Percentiles rank a stretch among this genome's conserved stretches.
Evolutionary conservation across 768 basidiomycete species (phyloP).

Genomic region (Boletus pseudo-olivaceus): DNA sequence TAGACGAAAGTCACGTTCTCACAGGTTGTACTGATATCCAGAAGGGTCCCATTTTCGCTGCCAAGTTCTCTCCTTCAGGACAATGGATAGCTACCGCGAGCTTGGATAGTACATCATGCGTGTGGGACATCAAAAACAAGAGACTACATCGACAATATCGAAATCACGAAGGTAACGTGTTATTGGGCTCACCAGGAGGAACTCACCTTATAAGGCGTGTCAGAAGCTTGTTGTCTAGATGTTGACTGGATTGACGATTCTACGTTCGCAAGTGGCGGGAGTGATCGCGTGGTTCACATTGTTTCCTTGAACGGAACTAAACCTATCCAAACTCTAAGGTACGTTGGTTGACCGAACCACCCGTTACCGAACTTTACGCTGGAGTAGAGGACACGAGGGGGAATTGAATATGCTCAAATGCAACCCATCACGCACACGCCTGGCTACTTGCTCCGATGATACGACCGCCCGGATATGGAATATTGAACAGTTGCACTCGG

Average conservation of each 20-base stretch:
- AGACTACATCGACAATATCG: constrained; percentile 59
- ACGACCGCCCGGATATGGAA: constrained; percentile 75
- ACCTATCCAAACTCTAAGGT: constrained; percentile 64
- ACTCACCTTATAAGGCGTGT: constrained; percentile 8
- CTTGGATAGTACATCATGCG: constrained; percentile 70
- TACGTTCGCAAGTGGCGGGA: constrained; percentile 70
- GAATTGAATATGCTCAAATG: constrained; percentile 79
- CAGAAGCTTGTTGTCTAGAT: constrained; percentile 72
- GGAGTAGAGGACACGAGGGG: constrained; percentile 60
- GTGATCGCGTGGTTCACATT: constrained; percentile 62
- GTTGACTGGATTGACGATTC: constrained; percentile 74
- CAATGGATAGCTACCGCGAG: constrained; percentile 74
- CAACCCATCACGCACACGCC: constrained; percentile 58
- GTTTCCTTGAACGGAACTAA: constrained; percentile 50
- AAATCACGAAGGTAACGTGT: constrained; percentile 56
- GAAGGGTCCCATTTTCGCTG: constrained; percentile 79
- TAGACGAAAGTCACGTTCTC: constrained; percentile 16
- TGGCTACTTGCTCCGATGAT: constrained; percentile 85
- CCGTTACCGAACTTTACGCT: constrained; percentile 4
- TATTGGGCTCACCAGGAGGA: neutral
- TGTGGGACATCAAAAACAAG: constrained; percentile 73
- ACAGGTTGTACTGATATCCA: constrained; percentile 19
- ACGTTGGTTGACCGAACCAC: constrained; percentile 23
- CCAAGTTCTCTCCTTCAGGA: constrained; percentile 71
- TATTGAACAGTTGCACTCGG: constrained; percentile 43